Conservation (phyloP, 1,284 basidiomycete species). For the Cutaneotrichosporon sp. region DNA sequence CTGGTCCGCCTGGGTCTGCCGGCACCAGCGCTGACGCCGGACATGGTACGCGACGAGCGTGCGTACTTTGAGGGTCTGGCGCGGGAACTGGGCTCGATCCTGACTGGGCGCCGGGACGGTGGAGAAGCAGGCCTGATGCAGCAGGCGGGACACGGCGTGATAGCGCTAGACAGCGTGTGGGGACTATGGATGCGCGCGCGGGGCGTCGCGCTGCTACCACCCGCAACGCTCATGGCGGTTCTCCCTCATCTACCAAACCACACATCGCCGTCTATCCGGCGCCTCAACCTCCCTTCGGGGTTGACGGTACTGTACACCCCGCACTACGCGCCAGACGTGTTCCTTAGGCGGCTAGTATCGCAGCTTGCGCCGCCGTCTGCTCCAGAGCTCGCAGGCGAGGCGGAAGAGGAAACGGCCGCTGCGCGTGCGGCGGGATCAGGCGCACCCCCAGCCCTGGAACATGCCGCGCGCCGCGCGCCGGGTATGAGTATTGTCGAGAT, state of each 20-base stretch:
- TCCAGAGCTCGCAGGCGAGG: neutral
- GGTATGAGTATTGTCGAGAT: constrained; percentile 54
- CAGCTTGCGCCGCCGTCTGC: constrained; percentile 50
- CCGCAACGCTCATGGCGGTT: constrained; percentile 70
- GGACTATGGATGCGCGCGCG: constrained; percentile 93
- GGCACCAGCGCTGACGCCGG: constrained; percentile 70
- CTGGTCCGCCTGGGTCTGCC: constrained; percentile 78
- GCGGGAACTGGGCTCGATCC: constrained; percentile 69
- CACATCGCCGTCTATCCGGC: constrained; percentile 64
- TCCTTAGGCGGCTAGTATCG: constrained; percentile 60
- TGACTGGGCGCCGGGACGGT: constrained; percentile 47
- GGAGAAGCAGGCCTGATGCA: constrained; percentile 38
- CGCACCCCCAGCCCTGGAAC: too few species aligned
- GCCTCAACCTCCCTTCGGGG: constrained; percentile 65
- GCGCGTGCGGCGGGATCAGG: too few species aligned
- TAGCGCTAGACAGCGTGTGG: constrained; percentile 93
- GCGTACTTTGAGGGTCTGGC: constrained; percentile 78
- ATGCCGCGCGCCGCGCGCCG: constrained; percentile 16
- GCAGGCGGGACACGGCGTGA: constrained; percentile 55
- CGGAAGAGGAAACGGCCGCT: constrained; percentile 29
- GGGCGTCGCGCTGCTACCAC: constrained; percentile 87
- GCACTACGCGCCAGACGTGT: constrained; percentile 60
- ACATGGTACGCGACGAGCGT: constrained; percentile 80
- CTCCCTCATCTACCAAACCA: constrained; percentile 62
- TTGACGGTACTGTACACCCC: constrained; percentile 81